A percentile compares a stretch with the other conserved stretches of the same genome.
phyloP scores from a whole-genome alignment of 768 basidiomycete species.

The Auriscalpium microsporum region DNA sequence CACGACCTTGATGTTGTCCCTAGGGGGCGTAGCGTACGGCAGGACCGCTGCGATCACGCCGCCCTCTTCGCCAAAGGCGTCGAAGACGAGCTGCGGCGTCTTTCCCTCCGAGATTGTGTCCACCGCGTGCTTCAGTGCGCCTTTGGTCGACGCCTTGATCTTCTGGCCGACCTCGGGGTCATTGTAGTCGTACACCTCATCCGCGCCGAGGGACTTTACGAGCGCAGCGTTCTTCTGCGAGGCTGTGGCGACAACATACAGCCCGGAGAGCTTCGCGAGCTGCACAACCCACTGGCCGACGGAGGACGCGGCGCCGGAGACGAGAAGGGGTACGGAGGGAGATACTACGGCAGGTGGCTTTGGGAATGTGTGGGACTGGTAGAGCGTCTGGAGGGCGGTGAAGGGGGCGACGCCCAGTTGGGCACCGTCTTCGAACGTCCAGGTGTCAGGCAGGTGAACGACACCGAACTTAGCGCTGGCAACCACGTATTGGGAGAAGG shows the following conservation, averaged over 20 bases:
- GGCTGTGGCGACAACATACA: constrained; percentile 12
- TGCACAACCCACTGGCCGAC: constrained; percentile 1
- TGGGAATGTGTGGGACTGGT: background rate
- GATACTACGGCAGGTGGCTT: background rate
- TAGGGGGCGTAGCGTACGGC: background rate
- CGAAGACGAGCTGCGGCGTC: background rate
- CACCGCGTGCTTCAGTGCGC: background rate
- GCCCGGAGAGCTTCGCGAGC: constrained; percentile 1
- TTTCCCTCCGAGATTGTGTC: background rate
- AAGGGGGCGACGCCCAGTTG: background rate
- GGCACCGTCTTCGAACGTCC: constrained; percentile 2
- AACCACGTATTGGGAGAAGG: constrained; percentile 2
- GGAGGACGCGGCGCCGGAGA: background rate
- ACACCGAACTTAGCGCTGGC: background rate
- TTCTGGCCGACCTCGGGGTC: constrained; percentile 3
- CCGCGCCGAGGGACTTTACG: constrained; percentile 26
- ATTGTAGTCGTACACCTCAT: constrained; percentile 17
- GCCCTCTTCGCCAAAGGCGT: background rate
- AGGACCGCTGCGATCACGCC: background rate
- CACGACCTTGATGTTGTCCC: background rate
- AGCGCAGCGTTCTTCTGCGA: constrained; percentile 24
- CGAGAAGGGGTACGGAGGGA: background rate
- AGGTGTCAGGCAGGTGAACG: background rate
- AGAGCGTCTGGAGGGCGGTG: background rate
- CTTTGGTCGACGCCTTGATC: constrained; percentile 1